phyloP scores from a whole-genome alignment of 306 rosid species.

The Glycine soja region DNA sequence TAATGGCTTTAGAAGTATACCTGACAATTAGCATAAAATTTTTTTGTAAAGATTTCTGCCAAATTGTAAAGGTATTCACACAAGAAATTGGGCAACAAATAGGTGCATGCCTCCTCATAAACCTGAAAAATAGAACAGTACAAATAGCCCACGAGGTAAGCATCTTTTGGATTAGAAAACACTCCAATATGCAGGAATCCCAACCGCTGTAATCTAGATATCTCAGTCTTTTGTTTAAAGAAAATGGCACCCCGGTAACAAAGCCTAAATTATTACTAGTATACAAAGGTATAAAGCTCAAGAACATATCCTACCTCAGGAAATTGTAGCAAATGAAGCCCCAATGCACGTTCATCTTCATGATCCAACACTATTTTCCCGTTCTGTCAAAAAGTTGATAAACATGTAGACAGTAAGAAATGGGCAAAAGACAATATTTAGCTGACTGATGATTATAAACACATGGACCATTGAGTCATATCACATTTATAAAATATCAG shows the following conservation, averaged over 20 bases:
- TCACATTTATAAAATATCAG: conserved; percentile 1
- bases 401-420: conserved; percentile 22
- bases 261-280: conserved; percentile 1
- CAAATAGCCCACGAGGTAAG: conserved; percentile 5
- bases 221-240: conserved; percentile 14
- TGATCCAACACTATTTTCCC: conserved; percentile 75
- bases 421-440: conserved; percentile 16
- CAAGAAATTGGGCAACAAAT: conserved; percentile 79
- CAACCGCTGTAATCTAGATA: not conserved
- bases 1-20: conserved; percentile 51
- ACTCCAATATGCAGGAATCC: not conserved
- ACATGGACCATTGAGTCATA: not conserved
- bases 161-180: conserved; percentile 24
- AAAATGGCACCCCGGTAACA: not conserved
- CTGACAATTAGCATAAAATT: conserved; percentile 89
- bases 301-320: conserved; percentile 73
- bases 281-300: conserved; percentile 34
- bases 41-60: conserved; percentile 79
- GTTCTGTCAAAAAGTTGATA: conserved; percentile 54
- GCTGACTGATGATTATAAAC: conserved; percentile 21
- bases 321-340: conserved; percentile 86
- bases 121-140: conserved; percentile 58
- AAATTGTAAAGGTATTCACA: conserved; percentile 91
- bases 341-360: conserved; percentile 81
- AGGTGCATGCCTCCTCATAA: conserved; percentile 90